phyloP scores from a whole-genome alignment of 2,329 filamentous ascomycete genomes.

The Pseudohalonectria lignicola region DNA sequence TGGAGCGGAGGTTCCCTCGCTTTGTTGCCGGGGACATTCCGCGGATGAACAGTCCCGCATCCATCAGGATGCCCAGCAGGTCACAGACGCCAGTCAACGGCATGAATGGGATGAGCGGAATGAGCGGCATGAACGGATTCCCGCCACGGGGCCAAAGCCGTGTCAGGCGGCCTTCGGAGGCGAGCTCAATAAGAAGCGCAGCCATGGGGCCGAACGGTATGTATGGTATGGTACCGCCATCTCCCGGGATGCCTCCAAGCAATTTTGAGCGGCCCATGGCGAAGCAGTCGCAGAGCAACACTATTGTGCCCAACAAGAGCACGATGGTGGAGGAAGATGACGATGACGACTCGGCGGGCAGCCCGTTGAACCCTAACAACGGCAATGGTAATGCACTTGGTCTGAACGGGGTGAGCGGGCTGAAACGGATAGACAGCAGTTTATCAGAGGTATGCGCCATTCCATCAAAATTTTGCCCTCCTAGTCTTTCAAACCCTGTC shows the following conservation, averaged over 20 bases:
- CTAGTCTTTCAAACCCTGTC: too few relatives aligned
- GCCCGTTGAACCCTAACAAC: conserved; percentile 25
- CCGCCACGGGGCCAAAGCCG: conserved; percentile 40
- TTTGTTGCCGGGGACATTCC: conserved; percentile 62
- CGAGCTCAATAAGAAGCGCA: conserved; percentile 42
- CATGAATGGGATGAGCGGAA: too few relatives aligned
- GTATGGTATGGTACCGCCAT: too few relatives aligned
- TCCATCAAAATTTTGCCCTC: too few relatives aligned
- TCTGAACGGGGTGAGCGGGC: too few relatives aligned
- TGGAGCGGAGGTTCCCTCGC: conserved; percentile 79
- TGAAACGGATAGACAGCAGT: too few relatives aligned
- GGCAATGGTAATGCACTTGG: conserved; percentile 1
- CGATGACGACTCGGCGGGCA: conserved; percentile 29
- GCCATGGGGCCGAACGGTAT: too few relatives aligned
- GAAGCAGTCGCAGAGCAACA: conserved; percentile 90
- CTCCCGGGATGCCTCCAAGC: too few relatives aligned
- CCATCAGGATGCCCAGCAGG: conserved; percentile 48
- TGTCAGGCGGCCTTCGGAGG: conserved; percentile 48
- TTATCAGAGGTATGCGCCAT: conserved; percentile 3
- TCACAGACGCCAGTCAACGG: conserved; percentile 54
- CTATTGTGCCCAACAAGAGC: conserved; percentile 94
- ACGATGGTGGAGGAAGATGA: conserved; percentile 96
- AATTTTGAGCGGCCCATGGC: conserved; percentile 68
- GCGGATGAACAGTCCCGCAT: conserved; percentile 58
- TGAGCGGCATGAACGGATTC: conserved; percentile 39